Base-by-base conservation (phyloP, 768 basidiomycete species). In the Hypholoma fasciculare region DNA sequence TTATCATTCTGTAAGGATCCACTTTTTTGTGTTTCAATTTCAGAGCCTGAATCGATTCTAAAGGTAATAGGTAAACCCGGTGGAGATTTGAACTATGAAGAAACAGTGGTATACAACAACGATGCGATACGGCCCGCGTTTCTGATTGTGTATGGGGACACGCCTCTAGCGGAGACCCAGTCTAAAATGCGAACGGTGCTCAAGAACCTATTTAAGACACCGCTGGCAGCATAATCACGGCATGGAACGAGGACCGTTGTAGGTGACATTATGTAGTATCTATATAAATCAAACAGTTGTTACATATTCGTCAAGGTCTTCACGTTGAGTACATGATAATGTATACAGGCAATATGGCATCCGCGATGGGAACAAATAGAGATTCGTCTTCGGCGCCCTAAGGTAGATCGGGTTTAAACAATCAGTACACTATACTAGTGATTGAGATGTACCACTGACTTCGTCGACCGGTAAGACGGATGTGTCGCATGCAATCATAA, bases 71-170 rank as follows among this genome's bases (percentile, higher is more conserved):
- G 87, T 3, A 76, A 82, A 59, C 87, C 86, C n/a, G 87, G 87
- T 1, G 72, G 70, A 39, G 84, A 86, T 65, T 71, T 88, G 49
- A 88, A 88, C 65, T 88, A 87, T 58, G 85, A 84, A 68, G 87
- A 88, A 68, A 87, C 84, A 3, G 85, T 88, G 7, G 85, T 86
- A 13, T 88, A 88, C 62, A 65, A 74, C 44, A 87, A 87, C 63
- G 85, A 87, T 61, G 86, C 87, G 27, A 82, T 87, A 62, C 81
- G 85, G 7, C 87, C 87, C 16, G 84, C 84, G 0, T 89, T 81
- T 69, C 74, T 88, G 56, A 69, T 89, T n/a, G 79, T 87, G 17
- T 89, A 88, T 63, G 84, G 82, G 16, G 69, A 76, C 34, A 59
- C 60, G 36, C 68, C 73, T 9, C 49, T 61, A 30, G 1, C 16